These are phyloP conservation scores for Grosmannia penicillata DNA, from an alignment of 2,329 filamentous ascomycete species.

Conservation along the genomic window DNA sequence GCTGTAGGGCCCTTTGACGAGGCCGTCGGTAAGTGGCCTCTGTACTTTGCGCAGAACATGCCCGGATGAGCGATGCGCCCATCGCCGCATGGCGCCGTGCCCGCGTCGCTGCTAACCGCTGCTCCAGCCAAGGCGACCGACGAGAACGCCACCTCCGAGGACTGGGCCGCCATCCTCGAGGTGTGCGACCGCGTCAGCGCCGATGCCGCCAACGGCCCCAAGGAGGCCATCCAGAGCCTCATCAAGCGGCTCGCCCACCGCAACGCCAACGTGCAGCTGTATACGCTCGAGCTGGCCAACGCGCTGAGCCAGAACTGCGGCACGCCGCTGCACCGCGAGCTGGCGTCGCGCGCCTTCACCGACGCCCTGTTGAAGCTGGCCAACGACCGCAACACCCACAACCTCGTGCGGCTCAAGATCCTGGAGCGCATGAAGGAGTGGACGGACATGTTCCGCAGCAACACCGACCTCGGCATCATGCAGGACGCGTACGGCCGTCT, in stretches of 20 bases:
- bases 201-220: slow-evolving; percentile 43
- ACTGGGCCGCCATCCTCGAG: slow-evolving; percentile 51
- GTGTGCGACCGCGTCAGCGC: slow-evolving; percentile 44
- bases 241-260: slow-evolving; percentile 86
- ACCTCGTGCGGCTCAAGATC: slow-evolving; percentile 94
- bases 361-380: slow-evolving; percentile 84
- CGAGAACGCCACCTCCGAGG: slow-evolving; percentile 84
- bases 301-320: slow-evolving; percentile 88
- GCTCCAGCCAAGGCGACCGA: slow-evolving; percentile 64
- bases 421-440: slow-evolving; percentile 92
- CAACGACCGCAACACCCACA: slow-evolving; percentile 88
- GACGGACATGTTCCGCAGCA: slow-evolving; percentile 83
- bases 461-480: slow-evolving; percentile 94
- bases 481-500: slow-evolving; percentile 82
- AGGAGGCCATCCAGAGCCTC: slow-evolving; percentile 76
- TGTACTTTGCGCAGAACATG: neutral
- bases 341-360: slow-evolving; percentile 84
- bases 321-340: slow-evolving; percentile 70
- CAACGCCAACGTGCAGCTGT: slow-evolving; percentile 91
- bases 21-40: slow-evolving; percentile 34
- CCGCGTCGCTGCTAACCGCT: neutral
- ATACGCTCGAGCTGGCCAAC: slow-evolving; percentile 87
- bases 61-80: neutral
- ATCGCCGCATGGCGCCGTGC: neutral
- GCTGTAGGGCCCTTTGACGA: slow-evolving; percentile 44